These are phyloP conservation scores for Entomortierella chlamydospora DNA, from an alignment of 192 early-diverging fungal species.

Conservation along the genomic window DNA sequence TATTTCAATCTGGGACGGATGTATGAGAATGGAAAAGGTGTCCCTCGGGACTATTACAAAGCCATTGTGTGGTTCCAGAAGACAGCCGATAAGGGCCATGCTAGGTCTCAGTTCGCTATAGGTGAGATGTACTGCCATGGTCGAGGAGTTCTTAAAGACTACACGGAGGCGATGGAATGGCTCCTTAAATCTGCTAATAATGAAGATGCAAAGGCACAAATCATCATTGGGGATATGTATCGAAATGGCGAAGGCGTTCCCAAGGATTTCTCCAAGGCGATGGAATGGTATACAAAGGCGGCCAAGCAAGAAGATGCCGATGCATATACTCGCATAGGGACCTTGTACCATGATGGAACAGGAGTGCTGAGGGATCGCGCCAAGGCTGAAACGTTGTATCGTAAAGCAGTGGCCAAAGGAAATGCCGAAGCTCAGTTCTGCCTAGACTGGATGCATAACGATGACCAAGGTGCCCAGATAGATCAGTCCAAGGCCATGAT, in stretches of 20 bases:
- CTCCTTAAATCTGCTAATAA: neutral
- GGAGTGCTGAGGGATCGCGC: neutral
- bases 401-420: neutral
- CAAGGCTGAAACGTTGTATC: neutral
- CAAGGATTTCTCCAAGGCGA: neutral
- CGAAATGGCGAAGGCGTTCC: neutral
- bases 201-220: neutral
- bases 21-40: neutral
- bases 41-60: neutral
- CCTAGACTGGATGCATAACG: neutral
- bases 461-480: neutral
- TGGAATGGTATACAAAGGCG: neutral
- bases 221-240: neutral
- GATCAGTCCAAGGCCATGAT: neutral
- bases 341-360: neutral
- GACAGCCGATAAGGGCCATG: neutral
- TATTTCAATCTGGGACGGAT: neutral
- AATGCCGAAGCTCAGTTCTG: neutral
- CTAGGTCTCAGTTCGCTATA: neutral
- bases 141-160: neutral
- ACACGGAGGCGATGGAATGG: neutral
- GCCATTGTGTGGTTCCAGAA: neutral
- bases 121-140: neutral
- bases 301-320: neutral
- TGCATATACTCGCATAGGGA: neutral